Conservation (phyloP, 1,139 yeast genomes). For the Debaryomyces nepalensis region DNA sequence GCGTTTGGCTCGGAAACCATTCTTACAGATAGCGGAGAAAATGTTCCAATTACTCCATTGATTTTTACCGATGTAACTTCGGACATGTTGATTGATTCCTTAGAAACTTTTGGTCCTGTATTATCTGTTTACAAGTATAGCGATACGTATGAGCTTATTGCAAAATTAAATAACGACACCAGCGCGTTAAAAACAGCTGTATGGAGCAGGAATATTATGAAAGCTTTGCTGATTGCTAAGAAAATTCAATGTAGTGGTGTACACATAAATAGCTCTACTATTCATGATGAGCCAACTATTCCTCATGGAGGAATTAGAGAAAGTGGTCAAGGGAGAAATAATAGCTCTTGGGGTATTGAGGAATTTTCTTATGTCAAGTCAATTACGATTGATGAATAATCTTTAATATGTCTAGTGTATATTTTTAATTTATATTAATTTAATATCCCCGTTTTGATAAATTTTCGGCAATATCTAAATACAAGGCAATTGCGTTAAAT, state of each 20-base stretch:
- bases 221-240: constrained; percentile 44
- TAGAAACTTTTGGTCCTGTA: constrained; percentile 57
- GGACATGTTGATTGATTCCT: constrained; percentile 35
- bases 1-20: constrained; percentile 24
- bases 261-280: constrained; percentile 54
- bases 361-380: constrained; percentile 47
- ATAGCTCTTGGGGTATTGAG: constrained; percentile 54
- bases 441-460: constrained; percentile 68
- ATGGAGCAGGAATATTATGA: constrained; percentile 52
- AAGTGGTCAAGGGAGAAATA: constrained; percentile 59
- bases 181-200: constrained; percentile 60
- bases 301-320: constrained; percentile 62
- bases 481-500: constrained; percentile 76
- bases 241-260: constrained; percentile 51
- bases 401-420: neutral
- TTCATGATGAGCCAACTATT: constrained; percentile 52
- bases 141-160: constrained; percentile 35
- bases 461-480: constrained; percentile 72
- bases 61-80: constrained; percentile 40
- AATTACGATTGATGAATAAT: constrained; percentile 32
- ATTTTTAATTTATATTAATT: constrained; percentile 12
- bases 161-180: constrained; percentile 31
- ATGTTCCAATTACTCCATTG: constrained; percentile 28
- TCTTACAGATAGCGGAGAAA: constrained; percentile 11
- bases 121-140: constrained; percentile 39